Percentiles rank a stretch among this genome's conserved stretches.
Evolutionary conservation across 129 eudicot species (phyloP).

Genomic region (Calendula officinalis): DNA sequence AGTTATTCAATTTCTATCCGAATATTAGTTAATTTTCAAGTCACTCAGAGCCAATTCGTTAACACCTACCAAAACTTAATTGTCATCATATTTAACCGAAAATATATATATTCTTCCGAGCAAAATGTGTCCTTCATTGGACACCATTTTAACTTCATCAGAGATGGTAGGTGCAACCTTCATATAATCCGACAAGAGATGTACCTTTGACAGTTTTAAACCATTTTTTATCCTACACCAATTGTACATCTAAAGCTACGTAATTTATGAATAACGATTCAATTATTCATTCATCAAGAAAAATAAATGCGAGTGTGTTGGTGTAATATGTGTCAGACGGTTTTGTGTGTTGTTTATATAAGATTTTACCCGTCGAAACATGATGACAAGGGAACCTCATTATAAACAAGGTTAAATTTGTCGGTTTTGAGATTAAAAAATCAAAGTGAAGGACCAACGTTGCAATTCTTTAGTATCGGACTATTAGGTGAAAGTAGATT

Average conservation of each 20-base stretch:
- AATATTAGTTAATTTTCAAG: not conserved
- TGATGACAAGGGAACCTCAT: not conserved
- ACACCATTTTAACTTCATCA: not conserved
- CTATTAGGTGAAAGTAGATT: not conserved
- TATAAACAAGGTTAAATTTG: not conserved
- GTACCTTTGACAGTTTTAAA: constrained; percentile 2
- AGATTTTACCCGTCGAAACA: not conserved
- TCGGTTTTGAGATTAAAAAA: not conserved
- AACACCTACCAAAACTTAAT: constrained; percentile 4
- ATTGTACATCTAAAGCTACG: not conserved
- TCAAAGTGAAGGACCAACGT: not conserved
- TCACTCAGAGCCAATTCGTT: not conserved
- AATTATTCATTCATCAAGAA: not conserved
- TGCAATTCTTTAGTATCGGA: not conserved
- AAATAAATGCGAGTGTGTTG: not conserved
- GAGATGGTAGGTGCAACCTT: constrained; percentile 22
- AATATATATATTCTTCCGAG: not conserved
- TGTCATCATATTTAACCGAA: not conserved
- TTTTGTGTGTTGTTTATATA: not conserved
- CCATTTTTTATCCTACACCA: not conserved
- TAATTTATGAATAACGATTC: not conserved
- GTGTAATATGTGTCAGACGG: not conserved
- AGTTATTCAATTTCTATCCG: too few species aligned
- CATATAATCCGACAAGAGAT: constrained; percentile 19
- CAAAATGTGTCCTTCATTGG: constrained; percentile 9